phyloP scores from a whole-genome alignment of 768 basidiomycete genomes.

The Lactifluus volemus region DNA sequence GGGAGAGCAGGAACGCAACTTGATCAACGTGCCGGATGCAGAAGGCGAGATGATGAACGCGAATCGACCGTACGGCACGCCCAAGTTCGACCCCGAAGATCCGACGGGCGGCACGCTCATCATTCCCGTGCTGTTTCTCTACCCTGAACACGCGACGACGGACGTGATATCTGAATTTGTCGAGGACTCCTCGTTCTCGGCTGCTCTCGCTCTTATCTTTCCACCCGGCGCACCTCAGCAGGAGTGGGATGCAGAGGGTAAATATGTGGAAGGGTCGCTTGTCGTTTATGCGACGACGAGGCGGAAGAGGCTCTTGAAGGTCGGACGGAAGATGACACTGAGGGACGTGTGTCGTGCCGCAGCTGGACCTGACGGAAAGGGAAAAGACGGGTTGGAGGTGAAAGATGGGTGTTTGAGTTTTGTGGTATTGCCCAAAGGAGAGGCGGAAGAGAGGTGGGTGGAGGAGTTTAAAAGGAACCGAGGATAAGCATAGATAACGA shows the following conservation, averaged over 20 bases:
- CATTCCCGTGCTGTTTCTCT: constrained; percentile 86
- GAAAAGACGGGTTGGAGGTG: constrained; percentile 77
- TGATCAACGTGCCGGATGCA: no score
- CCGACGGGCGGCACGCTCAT: constrained; percentile 51
- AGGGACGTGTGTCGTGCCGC: constrained; percentile 59
- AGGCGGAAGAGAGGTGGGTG: constrained; percentile 76
- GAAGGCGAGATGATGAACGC: constrained; percentile 15
- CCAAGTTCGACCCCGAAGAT: constrained; percentile 63
- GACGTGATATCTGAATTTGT: constrained; percentile 83
- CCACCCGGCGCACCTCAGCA: constrained; percentile 52
- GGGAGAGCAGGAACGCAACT: no score
- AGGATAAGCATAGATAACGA: constrained; percentile 10
- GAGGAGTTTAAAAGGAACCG: constrained; percentile 68
- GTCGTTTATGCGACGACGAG: constrained; percentile 80
- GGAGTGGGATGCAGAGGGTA: constrained; percentile 63
- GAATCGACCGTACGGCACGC: constrained; percentile 41
- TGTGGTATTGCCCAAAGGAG: constrained; percentile 68
- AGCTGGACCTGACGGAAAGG: constrained; percentile 36
- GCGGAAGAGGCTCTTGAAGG: constrained; percentile 71
- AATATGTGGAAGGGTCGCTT: constrained; percentile 58
- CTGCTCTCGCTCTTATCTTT: constrained; percentile 77
- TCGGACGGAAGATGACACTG: constrained; percentile 86
- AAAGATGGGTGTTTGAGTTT: constrained; percentile 77
- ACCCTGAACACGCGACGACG: constrained; percentile 82
- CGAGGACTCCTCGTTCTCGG: constrained; percentile 75